Evolutionary conservation across 495 filamentous ascomycete genomes (phyloP), one percentile per base, ranked within the genome.

Genomic region (Neurospora sp.): DNA sequence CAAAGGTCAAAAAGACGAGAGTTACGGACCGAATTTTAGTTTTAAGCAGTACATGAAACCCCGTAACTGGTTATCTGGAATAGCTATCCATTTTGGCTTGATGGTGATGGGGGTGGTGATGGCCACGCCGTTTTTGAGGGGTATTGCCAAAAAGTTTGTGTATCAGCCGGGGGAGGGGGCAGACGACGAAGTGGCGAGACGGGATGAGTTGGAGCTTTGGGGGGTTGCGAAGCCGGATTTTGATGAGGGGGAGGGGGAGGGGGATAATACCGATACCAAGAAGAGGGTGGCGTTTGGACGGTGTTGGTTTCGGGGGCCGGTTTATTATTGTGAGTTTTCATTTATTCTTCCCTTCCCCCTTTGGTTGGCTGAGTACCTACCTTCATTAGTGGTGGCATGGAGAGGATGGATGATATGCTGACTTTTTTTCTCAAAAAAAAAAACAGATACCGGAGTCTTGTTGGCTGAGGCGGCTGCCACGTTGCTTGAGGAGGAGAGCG

Each of bases 21-120:
- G 86, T 61, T 96, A 96, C 80, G 94, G 94, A 0, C 86, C 88
- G 5, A 86, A 87, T 4, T 97, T 97, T 79, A 83, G 85, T 40
- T 94, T 91, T 79, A 84, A 82, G 40, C 90, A 94, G 77, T 93
- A 90, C 78, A 83, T 89, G 79, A 87, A 84, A 40, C 86, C 89
- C 0, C 84, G 86, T 10, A 93, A 88, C 76, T 81, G 81, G n/a
- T 69, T 92, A 31, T 75, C 79, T 7, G 94, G 88, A 1, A 74
- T 89, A 1, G 74, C 82, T 1, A 79, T 90, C 38, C 90, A 94
- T 75, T 81, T 88, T 40, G 83, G 82, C 0, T 74, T 94, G 39
- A 68, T 86, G 1, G 6, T 90, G 22, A 83, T 83, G 3, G 73
- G 87, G 0, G 17, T 89, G 1, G 77, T 91, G 3, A 77, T 96